A percentile compares a stretch with the other conserved stretches of the same genome.
phyloP scores from a whole-genome alignment of 805 yeast species.

The Ogataea ganodermae region DNA sequence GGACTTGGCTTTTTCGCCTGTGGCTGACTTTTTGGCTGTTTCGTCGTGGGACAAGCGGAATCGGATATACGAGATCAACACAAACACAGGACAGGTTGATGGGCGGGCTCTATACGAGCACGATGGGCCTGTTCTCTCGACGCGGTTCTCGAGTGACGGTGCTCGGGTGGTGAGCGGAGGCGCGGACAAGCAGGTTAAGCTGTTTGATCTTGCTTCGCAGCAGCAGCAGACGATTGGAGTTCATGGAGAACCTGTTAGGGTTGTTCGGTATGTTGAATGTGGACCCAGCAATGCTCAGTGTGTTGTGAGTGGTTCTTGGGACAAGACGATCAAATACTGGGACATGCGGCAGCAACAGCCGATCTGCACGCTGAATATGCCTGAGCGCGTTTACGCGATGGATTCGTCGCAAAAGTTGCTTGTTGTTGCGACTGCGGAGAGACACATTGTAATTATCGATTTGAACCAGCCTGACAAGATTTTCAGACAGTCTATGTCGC shows the following conservation, averaged over 20 bases:
- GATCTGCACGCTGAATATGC: conserved; percentile 75
- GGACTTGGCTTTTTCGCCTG: conserved; percentile 83
- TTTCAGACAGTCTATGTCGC: conserved; percentile 71
- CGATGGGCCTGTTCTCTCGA: conserved; percentile 80
- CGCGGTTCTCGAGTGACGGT: conserved; percentile 87
- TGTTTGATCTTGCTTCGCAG: conserved; percentile 80
- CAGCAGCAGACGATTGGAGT: conserved; percentile 83
- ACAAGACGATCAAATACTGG: conserved; percentile 93
- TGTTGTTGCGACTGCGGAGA: conserved; percentile 93
- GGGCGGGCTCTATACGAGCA: conserved; percentile 91
- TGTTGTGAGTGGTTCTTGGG: conserved; percentile 95
- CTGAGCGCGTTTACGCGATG: conserved; percentile 91
- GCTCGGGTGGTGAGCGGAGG: conserved; percentile 87
- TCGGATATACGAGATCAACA: conserved; percentile 82
- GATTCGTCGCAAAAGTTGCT: conserved; percentile 77
- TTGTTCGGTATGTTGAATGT: conserved; percentile 76
- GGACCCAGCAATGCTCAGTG: conserved; percentile 83
- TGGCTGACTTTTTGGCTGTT: conserved; percentile 75
- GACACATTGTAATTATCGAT: conserved; percentile 76
- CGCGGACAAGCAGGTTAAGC: conserved; percentile 81
- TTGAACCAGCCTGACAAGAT: conserved; percentile 80
- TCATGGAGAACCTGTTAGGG: conserved; percentile 78
- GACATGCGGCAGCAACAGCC: conserved; percentile 86
- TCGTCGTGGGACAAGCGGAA: conserved; percentile 96
- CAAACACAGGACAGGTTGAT: conserved; percentile 72